Evolutionary conservation across 805 yeast genomes (phyloP).

Genomic region (Starmerella sp.): DNA sequence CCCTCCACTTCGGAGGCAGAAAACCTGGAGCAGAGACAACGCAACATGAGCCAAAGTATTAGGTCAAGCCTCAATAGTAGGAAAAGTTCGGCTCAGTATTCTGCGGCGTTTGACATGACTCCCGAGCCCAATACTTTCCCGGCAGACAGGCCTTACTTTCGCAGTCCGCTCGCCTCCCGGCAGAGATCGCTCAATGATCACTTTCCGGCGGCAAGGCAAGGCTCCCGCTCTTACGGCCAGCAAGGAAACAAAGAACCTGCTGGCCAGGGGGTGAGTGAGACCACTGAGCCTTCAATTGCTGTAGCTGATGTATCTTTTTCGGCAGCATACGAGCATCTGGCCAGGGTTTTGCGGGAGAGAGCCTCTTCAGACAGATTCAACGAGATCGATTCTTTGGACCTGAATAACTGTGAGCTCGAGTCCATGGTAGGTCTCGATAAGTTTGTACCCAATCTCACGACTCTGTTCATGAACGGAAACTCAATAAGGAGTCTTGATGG

Average conservation of each 20-base stretch:
- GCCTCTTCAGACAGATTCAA: slow-evolving; percentile 2
- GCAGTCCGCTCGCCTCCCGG: neutral
- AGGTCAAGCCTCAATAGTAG: neutral
- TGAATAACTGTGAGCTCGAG: slow-evolving; percentile 18
- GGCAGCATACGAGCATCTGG: slow-evolving; percentile 8
- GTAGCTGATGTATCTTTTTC: slow-evolving; percentile 13
- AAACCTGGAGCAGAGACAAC: neutral
- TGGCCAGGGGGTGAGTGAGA: neutral
- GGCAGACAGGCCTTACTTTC: neutral
- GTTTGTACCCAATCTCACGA: slow-evolving; percentile 17
- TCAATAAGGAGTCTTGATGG: slow-evolving; percentile 19
- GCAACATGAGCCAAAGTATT: neutral
- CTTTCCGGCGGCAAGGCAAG: neutral
- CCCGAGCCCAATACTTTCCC: neutral
- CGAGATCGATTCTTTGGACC: slow-evolving; percentile 14
- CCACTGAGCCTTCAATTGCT: slow-evolving; percentile 6
- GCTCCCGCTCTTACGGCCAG: neutral
- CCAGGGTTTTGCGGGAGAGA: slow-evolving; percentile 13
- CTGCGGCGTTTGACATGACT: neutral
- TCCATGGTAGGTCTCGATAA: slow-evolving; percentile 19
- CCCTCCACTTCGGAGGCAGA: neutral
- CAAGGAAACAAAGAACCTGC: neutral
- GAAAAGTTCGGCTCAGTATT: neutral
- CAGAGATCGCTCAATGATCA: neutral
- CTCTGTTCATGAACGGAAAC: slow-evolving; percentile 16